phyloP scores from a whole-genome alignment of 208 protist species.

The Lotmaria passim region DNA sequence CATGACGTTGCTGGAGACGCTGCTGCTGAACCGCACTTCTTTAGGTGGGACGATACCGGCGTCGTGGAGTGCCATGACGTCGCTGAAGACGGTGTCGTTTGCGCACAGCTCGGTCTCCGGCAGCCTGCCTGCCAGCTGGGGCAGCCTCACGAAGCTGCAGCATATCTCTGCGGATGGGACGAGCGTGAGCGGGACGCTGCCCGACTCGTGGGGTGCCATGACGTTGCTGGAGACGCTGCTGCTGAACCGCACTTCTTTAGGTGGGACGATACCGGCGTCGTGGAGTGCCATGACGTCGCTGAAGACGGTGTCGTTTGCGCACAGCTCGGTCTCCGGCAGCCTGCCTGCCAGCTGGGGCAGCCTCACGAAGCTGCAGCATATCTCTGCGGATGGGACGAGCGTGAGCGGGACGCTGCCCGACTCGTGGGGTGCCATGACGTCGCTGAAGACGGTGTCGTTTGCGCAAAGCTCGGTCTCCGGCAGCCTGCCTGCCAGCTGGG shows the following conservation, averaged over 20 bases:
- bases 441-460: too few relatives aligned
- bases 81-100: slow-evolving; percentile 4
- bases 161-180: background rate
- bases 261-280: slow-evolving; percentile 1
- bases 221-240: slow-evolving; percentile 3
- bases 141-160: background rate
- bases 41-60: slow-evolving; percentile 4
- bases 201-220: background rate
- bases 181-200: background rate
- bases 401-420: too few relatives aligned
- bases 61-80: too few relatives aligned
- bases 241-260: background rate
- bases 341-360: too few relatives aligned
- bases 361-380: too few relatives aligned
- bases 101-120: background rate
- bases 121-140: slow-evolving; percentile 3
- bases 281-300: background rate
- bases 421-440: too few relatives aligned
- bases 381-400: too few relatives aligned
- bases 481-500: too few relatives aligned
- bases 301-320: background rate
- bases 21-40: background rate
- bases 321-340: background rate
- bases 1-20: slow-evolving; percentile 8
- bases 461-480: too few relatives aligned